Conservation (phyloP, 768 basidiomycete genomes). For the Tulasnella sp. region DNA sequence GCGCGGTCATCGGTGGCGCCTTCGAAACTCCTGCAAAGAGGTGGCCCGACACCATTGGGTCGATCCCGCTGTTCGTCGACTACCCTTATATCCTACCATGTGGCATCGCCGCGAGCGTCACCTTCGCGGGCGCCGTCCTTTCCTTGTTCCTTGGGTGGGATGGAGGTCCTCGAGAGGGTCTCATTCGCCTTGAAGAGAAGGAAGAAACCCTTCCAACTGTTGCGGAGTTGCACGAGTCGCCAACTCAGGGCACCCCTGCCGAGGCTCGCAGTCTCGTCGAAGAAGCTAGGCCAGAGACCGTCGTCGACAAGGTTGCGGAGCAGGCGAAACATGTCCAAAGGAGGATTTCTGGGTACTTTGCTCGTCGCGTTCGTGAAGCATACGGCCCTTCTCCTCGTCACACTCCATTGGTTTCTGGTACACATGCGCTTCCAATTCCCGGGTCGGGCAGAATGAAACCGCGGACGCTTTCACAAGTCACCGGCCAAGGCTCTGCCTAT, state of each 20-base stretch:
- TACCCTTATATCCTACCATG: conserved; percentile 94
- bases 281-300: conserved; percentile 40
- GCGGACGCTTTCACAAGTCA: conserved; percentile 14
- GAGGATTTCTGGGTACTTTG: conserved; percentile 31
- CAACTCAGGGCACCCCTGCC: conserved; percentile 44
- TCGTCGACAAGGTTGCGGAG: conserved; percentile 53
- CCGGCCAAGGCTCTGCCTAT: conserved; percentile 28
- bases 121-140: conserved; percentile 74
- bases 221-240: conserved; percentile 48
- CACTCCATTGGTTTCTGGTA: neutral
- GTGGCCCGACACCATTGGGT: conserved; percentile 72
- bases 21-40: conserved; percentile 81
- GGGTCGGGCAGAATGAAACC: neutral
- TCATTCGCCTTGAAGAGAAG: conserved; percentile 85
- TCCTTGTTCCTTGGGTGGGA: conserved; percentile 86
- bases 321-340: conserved; percentile 25
- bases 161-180: conserved; percentile 82
- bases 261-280: conserved; percentile 19
- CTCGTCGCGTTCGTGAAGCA: conserved; percentile 29
- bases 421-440: conserved; percentile 11
- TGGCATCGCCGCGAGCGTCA: conserved; percentile 68
- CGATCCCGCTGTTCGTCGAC: conserved; percentile 59
- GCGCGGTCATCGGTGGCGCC: conserved; percentile 58
- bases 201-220: conserved; percentile 20
- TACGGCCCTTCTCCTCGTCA: conserved; percentile 22